phyloP scores from a whole-genome alignment of 345 rosid species.

The Capsella bursapastoris region DNA sequence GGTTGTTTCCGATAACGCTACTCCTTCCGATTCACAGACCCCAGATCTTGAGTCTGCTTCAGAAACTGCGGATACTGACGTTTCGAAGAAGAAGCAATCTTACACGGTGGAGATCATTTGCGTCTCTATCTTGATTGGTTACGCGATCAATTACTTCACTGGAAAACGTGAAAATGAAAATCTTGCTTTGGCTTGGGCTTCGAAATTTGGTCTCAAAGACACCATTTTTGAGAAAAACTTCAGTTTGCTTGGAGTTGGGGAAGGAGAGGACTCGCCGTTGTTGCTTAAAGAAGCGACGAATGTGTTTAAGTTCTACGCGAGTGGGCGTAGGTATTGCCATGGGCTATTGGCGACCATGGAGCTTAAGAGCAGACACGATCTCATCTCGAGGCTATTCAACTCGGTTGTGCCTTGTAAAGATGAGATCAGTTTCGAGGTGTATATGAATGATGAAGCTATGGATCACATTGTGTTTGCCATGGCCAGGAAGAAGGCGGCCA shows the following conservation, averaged over 20 bases:
- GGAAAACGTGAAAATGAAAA: conserved; percentile 92
- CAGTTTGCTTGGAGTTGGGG: conserved; percentile 74
- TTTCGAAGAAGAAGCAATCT: conserved; percentile 45
- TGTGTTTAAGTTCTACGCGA: conserved; percentile 91
- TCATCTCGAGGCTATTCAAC: conserved; percentile 75
- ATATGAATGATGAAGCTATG: conserved; percentile 92
- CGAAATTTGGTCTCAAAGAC: conserved; percentile 75
- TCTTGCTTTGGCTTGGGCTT: conserved; percentile 84
- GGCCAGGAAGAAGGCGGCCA: conserved; percentile 89
- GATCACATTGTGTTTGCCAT: conserved; percentile 81
- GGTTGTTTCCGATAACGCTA: conserved; percentile 37
- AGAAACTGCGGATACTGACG: conserved; percentile 16
- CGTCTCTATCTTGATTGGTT: conserved; percentile 63
- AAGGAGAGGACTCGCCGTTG: conserved; percentile 84
- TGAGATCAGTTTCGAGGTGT: conserved; percentile 89
- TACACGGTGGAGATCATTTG: conserved; percentile 70
- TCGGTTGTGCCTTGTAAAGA: conserved; percentile 85
- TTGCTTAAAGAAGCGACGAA: conserved; percentile 87
- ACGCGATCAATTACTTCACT: conserved; percentile 71
- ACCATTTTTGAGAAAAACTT: conserved; percentile 83
- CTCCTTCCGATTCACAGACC: conserved; percentile 36
- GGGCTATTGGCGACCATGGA: conserved; percentile 95
- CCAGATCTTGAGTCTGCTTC: conserved; percentile 45
- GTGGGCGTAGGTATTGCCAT: conserved; percentile 91
- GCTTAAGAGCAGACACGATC: conserved; percentile 94